Evolutionary conservation across 306 rosid genomes (phyloP).

Genomic region (cucumber (Cucumis sativus)): Cucumber_9930_V3 NC_026659.2:26252001-26252500

Average conservation of each 20-base stretch:
- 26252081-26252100: conserved; percentile 82
- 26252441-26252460: background rate
- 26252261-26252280: conserved; percentile 5
- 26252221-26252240: conserved; percentile 10
- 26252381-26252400: background rate
- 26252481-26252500: background rate
- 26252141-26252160: conserved; percentile 20
- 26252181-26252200: conserved; percentile 33
- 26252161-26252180: conserved; percentile 32
- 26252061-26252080: conserved; percentile 91
- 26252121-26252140: conserved; percentile 58
- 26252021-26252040: conserved; percentile 98
- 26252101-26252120: conserved; percentile 99
- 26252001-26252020: conserved; percentile 97
- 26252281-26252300: background rate
- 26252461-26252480: too few relatives aligned
- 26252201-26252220: conserved; percentile 20
- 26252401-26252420: background rate
- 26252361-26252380: background rate
- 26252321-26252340: background rate
- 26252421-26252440: background rate
- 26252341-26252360: background rate
- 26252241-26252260: conserved; percentile 39
- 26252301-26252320: conserved; percentile 7
- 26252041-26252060: conserved; percentile 97